Evolutionary conservation across 768 basidiomycete species (phyloP).

Genomic region (Termitomyces heimii): DNA sequence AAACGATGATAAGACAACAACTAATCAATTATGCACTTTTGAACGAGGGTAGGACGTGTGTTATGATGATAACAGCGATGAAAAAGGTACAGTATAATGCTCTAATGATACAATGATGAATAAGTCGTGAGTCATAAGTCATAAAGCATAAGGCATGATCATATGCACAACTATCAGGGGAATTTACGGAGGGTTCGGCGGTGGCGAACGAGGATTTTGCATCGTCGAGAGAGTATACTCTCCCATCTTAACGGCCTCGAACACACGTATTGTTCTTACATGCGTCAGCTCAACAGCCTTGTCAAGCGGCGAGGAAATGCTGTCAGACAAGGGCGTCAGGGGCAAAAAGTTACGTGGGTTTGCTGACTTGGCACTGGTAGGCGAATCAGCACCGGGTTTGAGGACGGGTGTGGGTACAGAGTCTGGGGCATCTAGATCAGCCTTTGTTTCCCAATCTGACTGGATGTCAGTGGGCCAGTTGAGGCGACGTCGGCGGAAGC

Average conservation of each 20-base stretch:
- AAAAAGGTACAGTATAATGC: slow-evolving; percentile 7
- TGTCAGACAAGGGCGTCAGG: slow-evolving; percentile 3
- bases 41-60: neutral
- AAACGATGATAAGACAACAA: neutral
- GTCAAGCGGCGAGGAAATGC: slow-evolving; percentile 4
- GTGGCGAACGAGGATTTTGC: slow-evolving; percentile 16
- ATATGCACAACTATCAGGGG: neutral
- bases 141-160: neutral
- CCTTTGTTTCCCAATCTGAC: slow-evolving; percentile 18
- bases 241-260: slow-evolving; percentile 37
- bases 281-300: slow-evolving; percentile 37
- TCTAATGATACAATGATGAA: slow-evolving; percentile 1
- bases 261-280: slow-evolving; percentile 47
- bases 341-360: slow-evolving; percentile 14
- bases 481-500: slow-evolving; percentile 63
- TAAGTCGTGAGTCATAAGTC: neutral
- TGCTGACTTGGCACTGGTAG: slow-evolving; percentile 1
- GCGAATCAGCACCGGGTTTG: slow-evolving; percentile 14
- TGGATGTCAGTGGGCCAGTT: slow-evolving; percentile 56
- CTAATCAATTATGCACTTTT: neutral
- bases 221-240: slow-evolving; percentile 16
- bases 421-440: slow-evolving; percentile 17
- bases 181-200: slow-evolving; percentile 8
- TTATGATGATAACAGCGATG: neutral
- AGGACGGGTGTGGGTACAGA: slow-evolving; percentile 4